These are phyloP conservation scores for Triticum turgidum DNA, from an alignment of 176 grass and related monocot species.

Conservation along the genomic window DNA sequence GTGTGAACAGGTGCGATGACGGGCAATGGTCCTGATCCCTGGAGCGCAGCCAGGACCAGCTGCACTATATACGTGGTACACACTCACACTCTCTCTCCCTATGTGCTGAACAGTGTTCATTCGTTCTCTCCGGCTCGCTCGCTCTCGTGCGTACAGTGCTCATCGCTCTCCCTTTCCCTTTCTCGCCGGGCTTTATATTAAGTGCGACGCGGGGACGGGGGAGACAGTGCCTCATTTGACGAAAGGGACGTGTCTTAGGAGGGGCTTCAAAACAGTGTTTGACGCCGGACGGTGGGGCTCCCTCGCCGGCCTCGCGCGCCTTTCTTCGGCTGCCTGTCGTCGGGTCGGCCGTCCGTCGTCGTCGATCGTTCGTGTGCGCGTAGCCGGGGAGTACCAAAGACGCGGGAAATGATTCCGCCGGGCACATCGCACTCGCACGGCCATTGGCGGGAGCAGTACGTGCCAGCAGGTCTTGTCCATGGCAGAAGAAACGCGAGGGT, in stretches of 20 bases:
- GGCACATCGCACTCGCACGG: not conserved
- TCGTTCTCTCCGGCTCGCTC: not conserved
- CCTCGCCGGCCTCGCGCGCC: not conserved
- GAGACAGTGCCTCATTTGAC: constrained; percentile 39
- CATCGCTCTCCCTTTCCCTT: not conserved
- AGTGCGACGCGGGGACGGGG: not conserved
- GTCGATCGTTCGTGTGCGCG: not conserved
- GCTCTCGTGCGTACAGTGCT: not conserved
- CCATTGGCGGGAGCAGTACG: not conserved
- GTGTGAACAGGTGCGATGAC: not conserved
- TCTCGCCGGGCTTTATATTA: constrained; percentile 2
- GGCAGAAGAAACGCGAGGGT: not conserved
- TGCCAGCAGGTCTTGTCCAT: not conserved
- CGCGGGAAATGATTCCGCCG: not conserved
- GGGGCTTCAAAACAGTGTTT: not conserved
- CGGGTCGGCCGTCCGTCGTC: not conserved
- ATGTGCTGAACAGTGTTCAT: not conserved
- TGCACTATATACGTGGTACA: not conserved
- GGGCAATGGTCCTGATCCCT: not conserved
- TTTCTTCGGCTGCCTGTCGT: not conserved
- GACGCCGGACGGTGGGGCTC: not conserved
- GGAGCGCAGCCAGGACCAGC: constrained; percentile 33
- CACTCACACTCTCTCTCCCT: not conserved
- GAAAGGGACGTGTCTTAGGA: constrained; percentile 45
- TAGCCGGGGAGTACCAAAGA: not conserved